A percentile compares a stretch with the other conserved stretches of the same genome.
phyloP scores from a whole-genome alignment of 148 eudicot genomes.

The Selenicereus undatus region DNA sequence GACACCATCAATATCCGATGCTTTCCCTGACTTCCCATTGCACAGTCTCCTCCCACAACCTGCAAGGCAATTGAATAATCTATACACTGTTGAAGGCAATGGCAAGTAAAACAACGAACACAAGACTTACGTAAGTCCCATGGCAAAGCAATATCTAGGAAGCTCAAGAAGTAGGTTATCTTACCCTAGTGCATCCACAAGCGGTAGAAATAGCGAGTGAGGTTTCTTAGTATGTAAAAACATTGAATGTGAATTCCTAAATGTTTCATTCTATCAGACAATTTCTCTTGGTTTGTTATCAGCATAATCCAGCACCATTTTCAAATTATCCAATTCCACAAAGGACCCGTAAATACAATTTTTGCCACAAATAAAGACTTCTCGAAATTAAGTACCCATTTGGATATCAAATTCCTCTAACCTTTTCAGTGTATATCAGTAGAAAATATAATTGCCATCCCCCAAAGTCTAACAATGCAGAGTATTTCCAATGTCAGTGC shows the following conservation, averaged over 20 bases:
- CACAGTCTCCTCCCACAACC: constrained; percentile 10
- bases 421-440: background rate
- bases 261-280: background rate
- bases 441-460: too few species aligned
- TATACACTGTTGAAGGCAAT: background rate
- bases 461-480: background rate
- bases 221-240: too few species aligned
- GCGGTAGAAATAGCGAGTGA: too few species aligned
- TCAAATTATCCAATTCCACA: background rate
- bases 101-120: background rate
- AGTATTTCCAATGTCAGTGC: too few species aligned
- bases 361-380: background rate
- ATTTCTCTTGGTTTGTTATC: too few species aligned
- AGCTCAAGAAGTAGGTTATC: background rate
- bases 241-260: too few species aligned
- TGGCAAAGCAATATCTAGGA: background rate
- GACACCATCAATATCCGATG: constrained; percentile 88
- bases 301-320: background rate
- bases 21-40: constrained; percentile 38
- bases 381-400: background rate
- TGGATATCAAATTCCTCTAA: background rate
- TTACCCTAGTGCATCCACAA: too few species aligned
- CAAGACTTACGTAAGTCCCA: background rate
- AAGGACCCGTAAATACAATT: background rate
- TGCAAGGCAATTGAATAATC: constrained; percentile 3